Base-by-base conservation (phyloP, 2,329 filamentous ascomycete species). In the Fusarium secorum region DNA sequence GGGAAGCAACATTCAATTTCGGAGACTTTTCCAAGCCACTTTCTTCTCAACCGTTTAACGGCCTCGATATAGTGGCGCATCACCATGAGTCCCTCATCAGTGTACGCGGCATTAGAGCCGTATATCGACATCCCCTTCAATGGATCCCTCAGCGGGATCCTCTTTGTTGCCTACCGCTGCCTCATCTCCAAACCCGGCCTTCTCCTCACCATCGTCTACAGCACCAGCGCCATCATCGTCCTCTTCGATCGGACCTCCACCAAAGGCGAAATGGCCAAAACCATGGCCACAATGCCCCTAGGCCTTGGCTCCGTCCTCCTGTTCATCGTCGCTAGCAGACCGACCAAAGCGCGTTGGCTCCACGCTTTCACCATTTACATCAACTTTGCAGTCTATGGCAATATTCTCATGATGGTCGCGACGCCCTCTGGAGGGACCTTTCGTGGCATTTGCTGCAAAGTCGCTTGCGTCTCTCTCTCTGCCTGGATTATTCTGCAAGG, bases 401-500 rank as follows among this genome's bases (percentile, higher is more conserved):
- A 59, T 11, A 59, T 59, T 17, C 17, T 42, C 15, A 59, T 59
- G 56, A 59, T 59, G 56, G 20, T 59, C 22, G 56, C 36, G 22
- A 59, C 56, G 1, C 56, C 56, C 11, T 59, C 30, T 17, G 56
- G 56, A 7, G 28, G 32, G 1, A 54, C 24, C 3, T 59, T 59
- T 18, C 46, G 56, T 8, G 56, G 56, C 4, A 30, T 42, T 3
- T 30, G 56, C 22, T 59, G 56, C 36, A 59, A 59, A 17, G 18
- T 13, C 3, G 48, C 56, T 7, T 54, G 56, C 4, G 7, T 59
- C 8, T 32, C 36, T 17, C 48, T 59, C 6, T 59, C 56, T 0
- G 15, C 36, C 3, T 59, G 56, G 56, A 59, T 59, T 3, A 2
- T 54, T 3, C 20, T 54, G 0, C 56, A 59, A 15, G 56, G 56